phyloP scores from a whole-genome alignment of 2,329 filamentous ascomycete genomes.

The Fusarium brachygibbosum region DNA sequence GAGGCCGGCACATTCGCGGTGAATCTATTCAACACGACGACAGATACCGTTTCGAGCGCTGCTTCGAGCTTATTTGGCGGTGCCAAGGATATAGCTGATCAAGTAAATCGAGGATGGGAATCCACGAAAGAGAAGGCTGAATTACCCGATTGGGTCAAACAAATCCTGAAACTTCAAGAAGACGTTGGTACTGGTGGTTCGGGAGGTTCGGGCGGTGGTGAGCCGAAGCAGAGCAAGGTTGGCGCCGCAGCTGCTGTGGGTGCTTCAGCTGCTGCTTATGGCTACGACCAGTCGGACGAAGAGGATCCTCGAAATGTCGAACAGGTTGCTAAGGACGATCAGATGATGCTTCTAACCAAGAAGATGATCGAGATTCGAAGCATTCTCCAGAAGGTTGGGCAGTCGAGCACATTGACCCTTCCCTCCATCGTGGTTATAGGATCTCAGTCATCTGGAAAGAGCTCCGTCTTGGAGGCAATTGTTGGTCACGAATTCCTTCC shows the following conservation, averaged over 20 bases:
- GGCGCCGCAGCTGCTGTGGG: conserved; percentile 75
- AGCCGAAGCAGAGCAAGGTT: conserved; percentile 71
- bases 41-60: conserved; percentile 76
- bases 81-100: conserved; percentile 80
- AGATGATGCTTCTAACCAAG: conserved; percentile 99
- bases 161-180: conserved; percentile 74
- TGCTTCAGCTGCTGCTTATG: conserved; percentile 82
- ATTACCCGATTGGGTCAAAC: conserved; percentile 81
- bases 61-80: conserved; percentile 79
- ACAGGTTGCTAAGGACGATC: conserved; percentile 86
- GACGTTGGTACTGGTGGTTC: conserved; percentile 66
- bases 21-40: conserved; percentile 80
- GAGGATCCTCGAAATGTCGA: conserved; percentile 73
- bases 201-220: conserved; percentile 63
- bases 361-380: conserved; percentile 99
- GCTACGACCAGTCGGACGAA: conserved; percentile 76
- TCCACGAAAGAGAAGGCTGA: conserved; percentile 84
- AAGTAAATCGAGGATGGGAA: conserved; percentile 85
- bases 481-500: conserved; percentile 98
- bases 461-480: conserved; percentile 95
- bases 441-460: conserved; percentile 98
- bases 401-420: conserved; percentile 87
- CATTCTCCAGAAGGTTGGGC: conserved; percentile 90
- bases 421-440: conserved; percentile 99
- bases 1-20: conserved; percentile 64